A percentile compares a stretch with the other conserved stretches of the same genome.
Evolutionary conservation across 768 basidiomycete species (phyloP).

Genomic region (Boletus rubescentipes): DNA sequence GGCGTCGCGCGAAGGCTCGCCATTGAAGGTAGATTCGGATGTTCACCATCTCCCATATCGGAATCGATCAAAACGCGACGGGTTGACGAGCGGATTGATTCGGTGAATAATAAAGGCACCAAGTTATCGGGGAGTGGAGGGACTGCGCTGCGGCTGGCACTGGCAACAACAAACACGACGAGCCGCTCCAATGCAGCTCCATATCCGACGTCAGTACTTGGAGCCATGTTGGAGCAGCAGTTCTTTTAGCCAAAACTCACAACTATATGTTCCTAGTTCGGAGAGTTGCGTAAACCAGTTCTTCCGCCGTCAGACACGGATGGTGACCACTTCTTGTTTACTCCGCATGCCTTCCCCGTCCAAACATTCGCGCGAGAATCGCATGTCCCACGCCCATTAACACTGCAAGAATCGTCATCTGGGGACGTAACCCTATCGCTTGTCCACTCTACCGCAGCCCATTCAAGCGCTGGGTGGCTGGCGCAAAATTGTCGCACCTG

Average conservation of each 20-base stretch:
- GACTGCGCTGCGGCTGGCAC: conserved; percentile 10
- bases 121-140: too few relatives aligned
- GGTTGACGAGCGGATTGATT: not conserved
- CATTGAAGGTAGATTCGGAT: not conserved
- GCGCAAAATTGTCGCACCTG: not conserved
- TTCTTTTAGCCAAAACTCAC: not conserved
- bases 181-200: not conserved
- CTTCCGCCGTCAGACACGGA: conserved; percentile 1
- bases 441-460: not conserved
- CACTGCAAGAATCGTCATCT: too few relatives aligned
- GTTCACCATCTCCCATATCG: not conserved
- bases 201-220: not conserved
- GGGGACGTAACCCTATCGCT: too few relatives aligned
- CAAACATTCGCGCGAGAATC: conserved; percentile 1
- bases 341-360: not conserved
- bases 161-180: conserved; percentile 12
- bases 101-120: not conserved
- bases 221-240: not conserved
- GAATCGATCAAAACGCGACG: not conserved
- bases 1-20: not conserved
- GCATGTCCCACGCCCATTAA: not conserved
- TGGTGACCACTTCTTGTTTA: not conserved
- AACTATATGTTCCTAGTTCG: not conserved
- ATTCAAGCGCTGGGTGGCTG: not conserved
- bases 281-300: not conserved